phyloP scores from a whole-genome alignment of 1,139 yeast genomes.

The Saccharomycopsis hybrid region DNA sequence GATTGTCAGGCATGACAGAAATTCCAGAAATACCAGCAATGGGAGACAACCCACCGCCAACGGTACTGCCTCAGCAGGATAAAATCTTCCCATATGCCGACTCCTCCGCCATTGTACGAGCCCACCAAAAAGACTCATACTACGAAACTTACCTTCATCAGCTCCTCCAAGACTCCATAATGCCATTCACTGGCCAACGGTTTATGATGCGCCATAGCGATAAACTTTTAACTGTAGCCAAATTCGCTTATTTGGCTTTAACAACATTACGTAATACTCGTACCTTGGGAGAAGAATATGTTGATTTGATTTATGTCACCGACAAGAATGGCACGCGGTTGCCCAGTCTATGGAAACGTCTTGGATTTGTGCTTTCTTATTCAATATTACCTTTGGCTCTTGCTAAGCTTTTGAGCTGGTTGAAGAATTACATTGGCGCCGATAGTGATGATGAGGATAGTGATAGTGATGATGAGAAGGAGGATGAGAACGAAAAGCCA shows the following conservation, averaged over 20 bases:
- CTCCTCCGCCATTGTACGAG: conserved; percentile 53
- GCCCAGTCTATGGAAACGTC: conserved; percentile 41
- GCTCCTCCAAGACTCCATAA: conserved; percentile 52
- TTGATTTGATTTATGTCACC: conserved; percentile 68
- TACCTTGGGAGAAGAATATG: conserved; percentile 92
- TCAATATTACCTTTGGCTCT: conserved; percentile 51
- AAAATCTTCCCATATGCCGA: conserved; percentile 34
- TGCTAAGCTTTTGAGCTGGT: conserved; percentile 27
- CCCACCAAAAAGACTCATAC: conserved; percentile 82
- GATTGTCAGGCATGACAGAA: too few relatives aligned
- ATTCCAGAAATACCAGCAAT: too few relatives aligned
- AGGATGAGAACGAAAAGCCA: conserved; percentile 12
- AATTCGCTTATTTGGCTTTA: conserved; percentile 54
- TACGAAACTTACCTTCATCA: conserved; percentile 50
- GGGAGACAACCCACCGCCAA: too few relatives aligned
- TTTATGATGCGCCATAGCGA: conserved; percentile 55
- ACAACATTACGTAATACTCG: conserved; percentile 74
- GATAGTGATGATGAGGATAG: conserved; percentile 20
- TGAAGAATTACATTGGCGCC: conserved; percentile 21
- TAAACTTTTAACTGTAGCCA: conserved; percentile 54
- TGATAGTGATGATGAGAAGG: conserved; percentile 28
- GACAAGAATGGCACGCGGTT: conserved; percentile 40
- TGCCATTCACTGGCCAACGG: conserved; percentile 56
- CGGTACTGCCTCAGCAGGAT: too few relatives aligned
- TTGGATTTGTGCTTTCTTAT: conserved; percentile 49